A percentile compares a stretch with the other conserved stretches of the same genome.
Evolutionary conservation across 2,329 filamentous ascomycete species (phyloP).

Genomic region (Diaporthe capsici): DNA sequence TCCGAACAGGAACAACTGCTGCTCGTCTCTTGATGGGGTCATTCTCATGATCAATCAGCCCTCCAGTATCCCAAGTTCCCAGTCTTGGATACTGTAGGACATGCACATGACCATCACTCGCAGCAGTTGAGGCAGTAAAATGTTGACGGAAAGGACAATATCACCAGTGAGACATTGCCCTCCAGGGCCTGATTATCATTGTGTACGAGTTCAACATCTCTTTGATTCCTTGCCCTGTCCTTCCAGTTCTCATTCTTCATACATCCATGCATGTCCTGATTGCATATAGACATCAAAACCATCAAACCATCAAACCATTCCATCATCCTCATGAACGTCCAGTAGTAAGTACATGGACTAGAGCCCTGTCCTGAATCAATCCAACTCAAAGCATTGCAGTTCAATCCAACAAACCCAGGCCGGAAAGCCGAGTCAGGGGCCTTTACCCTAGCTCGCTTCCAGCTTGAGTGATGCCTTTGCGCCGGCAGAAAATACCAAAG

Average conservation of each 20-base stretch:
- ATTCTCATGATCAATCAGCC: not conserved
- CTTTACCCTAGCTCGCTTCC: not conserved
- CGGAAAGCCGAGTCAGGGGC: constrained; percentile 1
- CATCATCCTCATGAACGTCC: constrained; percentile 29
- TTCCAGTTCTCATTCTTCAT: constrained; percentile 26
- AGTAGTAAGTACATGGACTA: not conserved
- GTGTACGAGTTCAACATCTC: constrained; percentile 3
- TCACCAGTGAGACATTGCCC: not conserved
- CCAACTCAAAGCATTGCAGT: constrained; percentile 5
- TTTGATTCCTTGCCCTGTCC: constrained; percentile 14
- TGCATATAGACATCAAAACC: constrained; percentile 33
- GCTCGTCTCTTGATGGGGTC: not conserved
- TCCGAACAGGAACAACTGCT: not conserved
- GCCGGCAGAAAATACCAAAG: constrained; percentile 10
- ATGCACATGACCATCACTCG: not conserved
- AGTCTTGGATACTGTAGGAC: not conserved
- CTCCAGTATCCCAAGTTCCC: too few relatives aligned
- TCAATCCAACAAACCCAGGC: constrained; percentile 1
- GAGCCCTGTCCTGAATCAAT: not conserved
- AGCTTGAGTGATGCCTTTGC: constrained; percentile 10
- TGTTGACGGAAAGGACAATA: not conserved
- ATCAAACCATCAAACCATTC: constrained; percentile 17
- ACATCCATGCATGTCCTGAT: constrained; percentile 27
- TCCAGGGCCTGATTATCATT: not conserved
- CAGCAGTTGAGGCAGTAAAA: not conserved